Evolutionary conservation across 768 basidiomycete genomes (phyloP).

Genomic region (Boletus subcaerulescens): DNA sequence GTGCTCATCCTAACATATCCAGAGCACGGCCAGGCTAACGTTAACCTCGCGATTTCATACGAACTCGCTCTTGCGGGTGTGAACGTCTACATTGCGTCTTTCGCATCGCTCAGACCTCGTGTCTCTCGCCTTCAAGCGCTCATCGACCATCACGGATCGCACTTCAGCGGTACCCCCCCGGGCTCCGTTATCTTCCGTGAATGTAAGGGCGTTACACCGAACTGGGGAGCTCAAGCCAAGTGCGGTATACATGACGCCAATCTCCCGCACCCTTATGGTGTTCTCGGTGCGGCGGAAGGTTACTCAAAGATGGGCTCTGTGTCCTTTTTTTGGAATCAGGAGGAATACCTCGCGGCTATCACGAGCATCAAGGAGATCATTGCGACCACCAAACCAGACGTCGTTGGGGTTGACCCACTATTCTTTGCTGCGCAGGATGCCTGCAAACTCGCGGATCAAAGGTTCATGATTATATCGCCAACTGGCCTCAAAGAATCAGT

Average conservation of each 20-base stretch:
- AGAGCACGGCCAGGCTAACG: slow-evolving; percentile 6
- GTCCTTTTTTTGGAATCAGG: not conserved
- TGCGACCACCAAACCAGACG: not conserved
- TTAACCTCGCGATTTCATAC: slow-evolving; percentile 11
- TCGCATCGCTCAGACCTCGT: slow-evolving; percentile 7
- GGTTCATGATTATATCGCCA: slow-evolving; percentile 1
- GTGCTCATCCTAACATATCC: slow-evolving; percentile 11
- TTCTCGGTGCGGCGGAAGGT: slow-evolving; percentile 2
- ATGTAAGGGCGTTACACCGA: not conserved
- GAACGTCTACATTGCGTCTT: slow-evolving; percentile 11
- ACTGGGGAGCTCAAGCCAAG: not conserved
- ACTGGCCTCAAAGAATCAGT: not conserved
- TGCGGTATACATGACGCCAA: not conserved
- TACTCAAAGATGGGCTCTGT: not conserved
- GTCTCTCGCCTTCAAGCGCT: slow-evolving; percentile 5
- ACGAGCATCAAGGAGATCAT: slow-evolving; percentile 1
- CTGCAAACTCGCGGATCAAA: slow-evolving; percentile 2
- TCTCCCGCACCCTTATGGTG: not conserved
- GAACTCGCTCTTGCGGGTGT: slow-evolving; percentile 12
- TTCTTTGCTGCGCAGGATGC: slow-evolving; percentile 6
- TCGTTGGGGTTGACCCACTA: not conserved
- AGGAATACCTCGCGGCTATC: slow-evolving; percentile 7
- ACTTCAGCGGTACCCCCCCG: not conserved
- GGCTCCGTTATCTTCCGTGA: slow-evolving; percentile 9
- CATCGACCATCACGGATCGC: not conserved